Evolutionary conservation across 2,329 filamentous ascomycete genomes (phyloP), one percentile per base, ranked within the genome.

Genomic region (Talaromyces marneffei): DNA sequence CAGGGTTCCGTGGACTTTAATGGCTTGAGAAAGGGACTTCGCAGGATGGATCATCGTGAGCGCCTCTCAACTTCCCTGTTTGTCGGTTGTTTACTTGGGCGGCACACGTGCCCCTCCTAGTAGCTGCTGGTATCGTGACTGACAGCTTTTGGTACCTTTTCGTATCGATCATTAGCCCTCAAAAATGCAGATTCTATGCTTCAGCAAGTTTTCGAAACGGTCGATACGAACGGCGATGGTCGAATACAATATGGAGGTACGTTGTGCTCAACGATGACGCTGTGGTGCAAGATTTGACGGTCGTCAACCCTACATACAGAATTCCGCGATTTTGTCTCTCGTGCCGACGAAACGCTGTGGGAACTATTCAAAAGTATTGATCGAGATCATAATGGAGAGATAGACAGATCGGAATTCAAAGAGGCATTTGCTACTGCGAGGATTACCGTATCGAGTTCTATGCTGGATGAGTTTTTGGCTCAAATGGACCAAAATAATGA

Each of bases 141-240:
- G 39, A 54, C 29, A 48, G 46, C 46, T 35, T 25, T 52, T 59
- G 31, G 25, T 39, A 2, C n/a, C n/a, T 42, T 52, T 29, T n/a
- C 33, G 7, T 25, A 33, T 46, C 37, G 29, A 5, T 12, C 18
- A 65, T 67, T 66, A 87, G 86, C 88, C 65, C 78, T 99, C 71
- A 96, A 97, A 80, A 94, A 97, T 82, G 94, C 94, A 72, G 90
- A 96, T 75, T 81, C 85, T 39, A 86, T 97, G 80, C 83, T 99
- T 65, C 84, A 85, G 71, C 87, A 89, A 70, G 89, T 97, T 62
- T 83, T 97, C 72, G 82, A 83, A 66, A 84, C 88, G 64, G 92
- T 97, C 65, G 94, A 99, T 72, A 89, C 87, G 62, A 92, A 92
- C 72, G 85, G 87, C 27, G 92, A 97, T 75, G 91, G 93, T 65